Percentiles rank a stretch among this genome's conserved stretches.
Evolutionary conservation across 768 basidiomycete species (phyloP).

Genomic region (Calocera cornea): DNA sequence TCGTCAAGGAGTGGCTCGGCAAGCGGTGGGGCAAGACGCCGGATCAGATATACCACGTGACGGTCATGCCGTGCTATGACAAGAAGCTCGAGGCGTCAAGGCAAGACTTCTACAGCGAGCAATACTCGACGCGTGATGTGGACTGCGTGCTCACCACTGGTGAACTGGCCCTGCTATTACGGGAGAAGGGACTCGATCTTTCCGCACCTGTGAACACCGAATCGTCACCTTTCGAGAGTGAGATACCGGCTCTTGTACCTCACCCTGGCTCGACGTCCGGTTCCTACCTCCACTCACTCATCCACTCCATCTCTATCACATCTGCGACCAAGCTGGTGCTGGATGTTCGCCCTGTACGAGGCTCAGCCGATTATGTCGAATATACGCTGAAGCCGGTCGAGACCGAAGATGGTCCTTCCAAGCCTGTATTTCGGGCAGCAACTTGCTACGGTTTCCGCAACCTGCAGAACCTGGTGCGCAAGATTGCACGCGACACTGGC

Average conservation of each 20-base stretch:
- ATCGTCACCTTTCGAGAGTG: slow-evolving; percentile 12
- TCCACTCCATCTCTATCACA: slow-evolving; percentile 39
- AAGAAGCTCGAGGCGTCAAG: slow-evolving; percentile 98
- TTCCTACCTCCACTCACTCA: slow-evolving; percentile 74
- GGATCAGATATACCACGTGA: slow-evolving; percentile 82
- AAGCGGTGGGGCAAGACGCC: slow-evolving; percentile 57
- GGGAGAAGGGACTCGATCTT: slow-evolving; percentile 69
- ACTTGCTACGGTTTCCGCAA: slow-evolving; percentile 97
- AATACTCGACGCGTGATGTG: slow-evolving; percentile 76
- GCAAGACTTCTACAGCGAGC: slow-evolving; percentile 75
- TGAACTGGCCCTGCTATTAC: slow-evolving; percentile 75
- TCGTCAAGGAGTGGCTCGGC: slow-evolving; percentile 84
- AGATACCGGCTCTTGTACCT: slow-evolving; percentile 56
- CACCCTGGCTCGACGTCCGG: slow-evolving; percentile 85
- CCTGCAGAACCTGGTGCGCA: slow-evolving; percentile 88
- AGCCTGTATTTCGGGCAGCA: slow-evolving; percentile 76
- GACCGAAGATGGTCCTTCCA: slow-evolving; percentile 32
- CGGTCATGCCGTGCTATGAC: slow-evolving; percentile 99
- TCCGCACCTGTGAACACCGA: slow-evolving; percentile 43
- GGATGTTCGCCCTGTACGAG: slow-evolving; percentile 43
- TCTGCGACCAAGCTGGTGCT: slow-evolving; percentile 36
- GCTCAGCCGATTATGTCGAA: slow-evolving; percentile 63
- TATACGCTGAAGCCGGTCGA: slow-evolving; percentile 34
- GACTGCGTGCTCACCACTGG: slow-evolving; percentile 97
- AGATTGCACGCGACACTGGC: slow-evolving; percentile 75